Base-by-base conservation (phyloP, 2,329 filamentous ascomycete species). In the Thielaviopsis euricoi region DNA sequence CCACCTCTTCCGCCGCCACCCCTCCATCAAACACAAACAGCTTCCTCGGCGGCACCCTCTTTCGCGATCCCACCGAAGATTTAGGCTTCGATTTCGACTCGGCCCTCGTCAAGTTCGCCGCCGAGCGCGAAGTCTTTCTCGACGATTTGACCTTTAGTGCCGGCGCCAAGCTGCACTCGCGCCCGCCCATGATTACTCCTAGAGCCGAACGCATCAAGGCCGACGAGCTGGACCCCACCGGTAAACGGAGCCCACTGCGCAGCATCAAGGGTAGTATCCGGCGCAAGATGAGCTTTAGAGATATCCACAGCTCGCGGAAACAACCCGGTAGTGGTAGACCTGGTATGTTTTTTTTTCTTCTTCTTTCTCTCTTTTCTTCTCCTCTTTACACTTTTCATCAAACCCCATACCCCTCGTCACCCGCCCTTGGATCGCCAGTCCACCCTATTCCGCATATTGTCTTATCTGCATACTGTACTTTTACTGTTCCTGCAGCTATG, bases 301-400 rank as follows among this genome's bases (percentile, higher is more conserved):
- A 96, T 66, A 94, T 97, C 87, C 95, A 86, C 71, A 97, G 90
- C 72, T 79, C 88, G 75, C 91, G 91, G 74, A 84, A 89, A 69
- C 87, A 93, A 66, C 85, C 89, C 55, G 86, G 83, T 25, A 75
- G 85, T 63, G 81, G 83, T 63, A 85, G 87, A 71, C 80, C 86
- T 73, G 79, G 86, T 87, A 76, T 52, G 61, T 61, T 46, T 51
- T 22, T 10, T 40, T 17, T 10, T 17, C 37, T 62, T 51, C 57
- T 51, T n/a, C 50, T 52, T 52, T 43, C n/a, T n/a, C n/a, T n/a
- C n/a, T n/a, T n/a, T n/a, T n/a, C n/a, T n/a, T n/a, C n/a, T n/a
- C n/a, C n/a, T n/a, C n/a, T n/a, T n/a, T n/a, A n/a, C n/a, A n/a
- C n/a, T n/a, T n/a, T n/a, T n/a, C n/a, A n/a, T n/a, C n/a, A n/a